Base-by-base conservation (phyloP, 2,329 filamentous ascomycete species). In the Aspergillus ibericus region DNA sequence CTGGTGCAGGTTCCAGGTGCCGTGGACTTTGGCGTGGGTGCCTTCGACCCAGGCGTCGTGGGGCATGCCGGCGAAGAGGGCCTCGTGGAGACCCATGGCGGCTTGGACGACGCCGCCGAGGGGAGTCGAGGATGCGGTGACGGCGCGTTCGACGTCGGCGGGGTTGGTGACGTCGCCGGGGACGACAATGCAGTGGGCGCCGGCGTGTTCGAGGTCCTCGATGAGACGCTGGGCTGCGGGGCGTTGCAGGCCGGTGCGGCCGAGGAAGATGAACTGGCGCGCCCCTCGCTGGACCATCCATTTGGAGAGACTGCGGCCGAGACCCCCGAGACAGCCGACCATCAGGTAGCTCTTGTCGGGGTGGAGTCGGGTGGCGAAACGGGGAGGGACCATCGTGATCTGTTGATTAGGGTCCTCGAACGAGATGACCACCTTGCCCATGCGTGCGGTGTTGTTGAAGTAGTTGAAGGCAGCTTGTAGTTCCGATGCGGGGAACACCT, bases 271-370 rank as follows among this genome's bases (percentile, higher is more conserved):
- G 16, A 66, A 51, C 25, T 59, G 46, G 16, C 55, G 22, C 9
- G 62, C 62, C 20, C 62, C 64, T 2, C 55, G 44, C 8, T 56
- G 27, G 6, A 62, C 48, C 53, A 65, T 62, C 49, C 52, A 64
- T 20, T 57, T 40, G 13, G 58, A 49, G 49, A 66, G 78, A 63
- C 77, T 79, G 18, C 77, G 75, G 0, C 84, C 84, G 1, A 87
- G 74, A 1, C 83, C 84, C 5, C 83, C 83, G 0, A 85, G 73
- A 0, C 83, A 82, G 5, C 84, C 84, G 2, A 78, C 76, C 2
- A 87, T 70, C 4, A 86, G 61, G 55, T 86, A 87, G 1, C 82
- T 82, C 1, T 72, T 75, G n/a, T 78, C 64, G 4, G 56, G 34
- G 25, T 56, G 36, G 5, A 55, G 48, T 16, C 25, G 44, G 22